A percentile compares a stretch with the other conserved stretches of the same genome.
Conservation (phyloP, 164 flowering plant species). For the Hamamelis virginiana region DNA sequence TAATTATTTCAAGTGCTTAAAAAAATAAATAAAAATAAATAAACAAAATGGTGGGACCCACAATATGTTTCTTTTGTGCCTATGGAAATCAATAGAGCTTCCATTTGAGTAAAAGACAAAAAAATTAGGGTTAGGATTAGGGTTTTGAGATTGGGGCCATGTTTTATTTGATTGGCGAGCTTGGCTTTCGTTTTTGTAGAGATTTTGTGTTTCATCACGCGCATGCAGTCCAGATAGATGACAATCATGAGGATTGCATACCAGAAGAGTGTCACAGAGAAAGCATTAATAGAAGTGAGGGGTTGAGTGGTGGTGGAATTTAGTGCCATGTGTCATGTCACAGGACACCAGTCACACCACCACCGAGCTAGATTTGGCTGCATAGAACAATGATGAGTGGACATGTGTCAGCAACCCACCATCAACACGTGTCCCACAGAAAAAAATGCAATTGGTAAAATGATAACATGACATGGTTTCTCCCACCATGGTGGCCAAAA, state of each 20-base stretch:
- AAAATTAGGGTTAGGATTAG: too few relatives aligned
- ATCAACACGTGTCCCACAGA: background rate
- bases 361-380: background rate
- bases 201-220: background rate
- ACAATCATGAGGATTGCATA: conserved; percentile 4
- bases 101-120: too few relatives aligned
- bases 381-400: background rate
- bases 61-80: too few relatives aligned
- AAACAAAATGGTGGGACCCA: background rate
- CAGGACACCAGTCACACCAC: background rate
- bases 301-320: background rate
- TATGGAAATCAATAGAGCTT: too few relatives aligned
- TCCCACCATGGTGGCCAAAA: too few relatives aligned
- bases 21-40: too few relatives aligned
- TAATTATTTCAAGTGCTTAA: too few relatives aligned
- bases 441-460: background rate
- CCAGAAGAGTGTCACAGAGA: conserved; percentile 3
- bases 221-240: background rate
- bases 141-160: background rate
- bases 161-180: background rate
- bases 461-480: background rate
- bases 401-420: conserved; percentile 3
- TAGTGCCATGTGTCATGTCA: background rate
- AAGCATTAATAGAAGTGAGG: background rate
- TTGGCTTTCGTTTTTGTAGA: too few relatives aligned